Evolutionary conservation across 495 filamentous ascomycete species (phyloP), one percentile per base, ranked within the genome.

Genomic region (Rhypophila decipiens): DNA sequence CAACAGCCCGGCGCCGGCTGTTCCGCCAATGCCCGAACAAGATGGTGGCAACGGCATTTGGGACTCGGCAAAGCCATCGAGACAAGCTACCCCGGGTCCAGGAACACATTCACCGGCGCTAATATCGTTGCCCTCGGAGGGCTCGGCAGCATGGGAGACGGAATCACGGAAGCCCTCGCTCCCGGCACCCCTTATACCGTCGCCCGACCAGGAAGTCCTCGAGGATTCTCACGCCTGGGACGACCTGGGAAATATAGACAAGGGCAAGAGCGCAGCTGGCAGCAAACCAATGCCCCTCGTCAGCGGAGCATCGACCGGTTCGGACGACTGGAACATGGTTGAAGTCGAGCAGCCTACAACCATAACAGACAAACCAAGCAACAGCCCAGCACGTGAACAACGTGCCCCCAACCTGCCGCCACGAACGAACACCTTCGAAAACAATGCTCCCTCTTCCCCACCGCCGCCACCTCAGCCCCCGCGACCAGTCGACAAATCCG

Each of bases 241-340:
- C 31, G 68, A 72, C 21, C 40, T 65, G n/a, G 59, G 57, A 23
- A 54, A 51, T 5, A 44, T 52, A 10, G 51, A 52, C 20, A 71
- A 66, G 43, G 62, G 57, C 0, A 67, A 70, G 38, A 55, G 54
- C 11, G 44, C 64, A 11, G 61, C 53, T 2, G 24, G 53, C 24
- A 29, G 48, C 21, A n/a, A n/a, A n/a, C n/a, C n/a, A n/a, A 35
- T 53, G 7, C 39, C 56, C 1, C 40, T 56, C 21, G 49, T 56
- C 21, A 43, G 20, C 24, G 46, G 47, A 24, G 40, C 48, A 33
- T 52, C 63, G 17, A 37, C 59, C 1, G 62, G 63, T 10, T 50
- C 57, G 4, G 72, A 73, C 5, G 69, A 67, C 23, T 76, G 74
- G 74, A 75, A 72, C 50, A 39, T 78, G 36, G 64, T 75, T 15